These are phyloP conservation scores for Calocera cornea DNA, from an alignment of 768 basidiomycete genomes.

Conservation along the genomic window DNA sequence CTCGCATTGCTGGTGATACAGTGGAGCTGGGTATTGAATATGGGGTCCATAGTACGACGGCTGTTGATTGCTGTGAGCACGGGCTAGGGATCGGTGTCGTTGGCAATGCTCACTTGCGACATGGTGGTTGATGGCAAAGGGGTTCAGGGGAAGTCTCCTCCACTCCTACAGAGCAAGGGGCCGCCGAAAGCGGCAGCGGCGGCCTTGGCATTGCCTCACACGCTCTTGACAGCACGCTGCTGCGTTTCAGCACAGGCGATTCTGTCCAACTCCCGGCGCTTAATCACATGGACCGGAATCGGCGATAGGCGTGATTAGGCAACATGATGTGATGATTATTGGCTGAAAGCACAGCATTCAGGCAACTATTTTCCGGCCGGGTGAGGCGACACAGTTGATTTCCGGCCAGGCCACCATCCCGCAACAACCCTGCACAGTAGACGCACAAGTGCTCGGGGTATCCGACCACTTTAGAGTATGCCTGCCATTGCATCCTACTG, in stretches of 20 bases:
- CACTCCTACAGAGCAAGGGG: background rate
- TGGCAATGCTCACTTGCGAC: background rate
- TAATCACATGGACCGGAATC: background rate
- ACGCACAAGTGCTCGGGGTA: too few relatives aligned
- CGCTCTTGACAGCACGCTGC: background rate
- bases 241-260: background rate
- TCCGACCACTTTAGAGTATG: too few relatives aligned
- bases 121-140: background rate
- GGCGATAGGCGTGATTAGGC: background rate
- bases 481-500: too few relatives aligned
- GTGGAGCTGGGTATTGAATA: background rate
- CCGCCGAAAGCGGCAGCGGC: background rate
- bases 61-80: background rate
- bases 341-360: background rate
- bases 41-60: background rate
- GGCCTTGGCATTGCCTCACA: background rate
- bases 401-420: background rate
- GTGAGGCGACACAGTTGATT: background rate
- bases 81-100: background rate
- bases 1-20: constrained; percentile 2
- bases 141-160: background rate
- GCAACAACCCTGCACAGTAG: too few relatives aligned
- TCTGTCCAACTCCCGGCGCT: background rate
- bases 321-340: background rate
- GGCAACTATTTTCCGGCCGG: background rate